Percentiles rank a stretch among this genome's conserved stretches.
These are phyloP conservation scores for Aspergillus panamensis DNA, from an alignment of 495 filamentous ascomycete species.

Conservation along the genomic window DNA sequence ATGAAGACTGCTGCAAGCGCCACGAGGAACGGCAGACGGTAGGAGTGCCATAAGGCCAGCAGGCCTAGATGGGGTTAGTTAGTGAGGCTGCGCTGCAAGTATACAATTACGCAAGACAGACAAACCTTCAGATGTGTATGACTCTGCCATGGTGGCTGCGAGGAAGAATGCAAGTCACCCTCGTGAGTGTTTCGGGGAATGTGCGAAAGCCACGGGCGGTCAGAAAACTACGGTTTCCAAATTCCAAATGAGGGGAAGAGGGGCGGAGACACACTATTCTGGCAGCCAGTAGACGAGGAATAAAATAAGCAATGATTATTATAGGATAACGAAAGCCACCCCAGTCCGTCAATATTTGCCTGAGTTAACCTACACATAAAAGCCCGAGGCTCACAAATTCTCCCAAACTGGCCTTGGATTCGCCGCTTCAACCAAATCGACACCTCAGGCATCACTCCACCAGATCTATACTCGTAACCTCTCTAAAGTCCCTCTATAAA, in stretches of 20 bases:
- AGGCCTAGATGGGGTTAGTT: slow-evolving; percentile 20
- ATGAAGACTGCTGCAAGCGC: slow-evolving; percentile 25
- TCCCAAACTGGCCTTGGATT: neutral
- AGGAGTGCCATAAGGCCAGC: slow-evolving; percentile 40
- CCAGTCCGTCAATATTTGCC: too few relatives aligned
- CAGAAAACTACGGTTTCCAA: neutral
- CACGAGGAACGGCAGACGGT: slow-evolving; percentile 38
- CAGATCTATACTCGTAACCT: neutral
- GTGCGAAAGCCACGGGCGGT: neutral
- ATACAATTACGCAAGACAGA: neutral
- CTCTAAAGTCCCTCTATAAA: too few relatives aligned
- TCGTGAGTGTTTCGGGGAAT: neutral
- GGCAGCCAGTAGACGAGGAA: too few relatives aligned
- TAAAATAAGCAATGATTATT: neutral
- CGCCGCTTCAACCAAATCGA: neutral
- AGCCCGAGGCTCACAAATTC: too few relatives aligned
- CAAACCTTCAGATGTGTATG: slow-evolving; percentile 7
- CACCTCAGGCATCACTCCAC: neutral
- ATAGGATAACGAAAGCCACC: too few relatives aligned
- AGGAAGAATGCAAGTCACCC: neutral
- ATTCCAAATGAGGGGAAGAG: neutral
- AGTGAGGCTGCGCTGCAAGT: neutral
- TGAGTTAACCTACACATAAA: too few relatives aligned
- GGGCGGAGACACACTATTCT: too few relatives aligned
- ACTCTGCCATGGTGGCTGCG: slow-evolving; percentile 12